Evolutionary conservation across 2,329 filamentous ascomycete genomes (phyloP), one percentile per base, ranked within the genome.

Genomic region (Epichloe elymi): DNA sequence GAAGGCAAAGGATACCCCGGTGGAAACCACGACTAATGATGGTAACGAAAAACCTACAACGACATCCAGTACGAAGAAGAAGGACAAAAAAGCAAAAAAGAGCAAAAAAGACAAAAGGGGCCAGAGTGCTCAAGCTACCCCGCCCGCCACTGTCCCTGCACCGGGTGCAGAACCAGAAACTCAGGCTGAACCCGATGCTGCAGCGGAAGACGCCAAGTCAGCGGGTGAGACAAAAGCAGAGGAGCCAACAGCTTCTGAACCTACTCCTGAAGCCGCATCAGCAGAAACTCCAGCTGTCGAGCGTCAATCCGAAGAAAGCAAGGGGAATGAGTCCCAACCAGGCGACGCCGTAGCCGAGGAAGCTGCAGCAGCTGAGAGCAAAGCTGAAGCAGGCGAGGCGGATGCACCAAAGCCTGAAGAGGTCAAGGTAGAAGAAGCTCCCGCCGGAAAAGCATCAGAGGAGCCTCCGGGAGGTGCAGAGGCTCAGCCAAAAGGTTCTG

Each of bases 51-150:
- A 51, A 38, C 15, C 46, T 39, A 39, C 23, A 47, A 41, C 56
- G 44, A 46, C 57, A 26, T 49, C 58, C 39, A 26, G 43, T 36
- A 55, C 52, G 41, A 52, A 10, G n/a, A 62, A 62, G 54, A 63
- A 60, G 55, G 54, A 55, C 17, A 53, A 54, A 55, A 53, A 43
- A 48, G 30, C 1, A 5, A 26, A 63, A 60, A 56, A 53, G 42
- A 50, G n/a, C n/a, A 62, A 60, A 50, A 59, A 58, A 49, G 53
- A 58, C n/a, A 57, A 60, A 42, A 52, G 56, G 37, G 54, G 26
- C 14, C 55, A 55, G 26, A 26, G 11, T 17, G 41, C 23, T 7
- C 23, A 37, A 23, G 42, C 30, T n/a, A 48, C 19, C 7, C n/a
- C 41, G 17, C 17, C 42, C 1, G 14, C 51, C 7, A 38, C 19